A percentile compares a stretch with the other conserved stretches of the same genome.
phyloP scores from a whole-genome alignment of 164 flowering plant species.

The Dillenia suffruticosa region DNA sequence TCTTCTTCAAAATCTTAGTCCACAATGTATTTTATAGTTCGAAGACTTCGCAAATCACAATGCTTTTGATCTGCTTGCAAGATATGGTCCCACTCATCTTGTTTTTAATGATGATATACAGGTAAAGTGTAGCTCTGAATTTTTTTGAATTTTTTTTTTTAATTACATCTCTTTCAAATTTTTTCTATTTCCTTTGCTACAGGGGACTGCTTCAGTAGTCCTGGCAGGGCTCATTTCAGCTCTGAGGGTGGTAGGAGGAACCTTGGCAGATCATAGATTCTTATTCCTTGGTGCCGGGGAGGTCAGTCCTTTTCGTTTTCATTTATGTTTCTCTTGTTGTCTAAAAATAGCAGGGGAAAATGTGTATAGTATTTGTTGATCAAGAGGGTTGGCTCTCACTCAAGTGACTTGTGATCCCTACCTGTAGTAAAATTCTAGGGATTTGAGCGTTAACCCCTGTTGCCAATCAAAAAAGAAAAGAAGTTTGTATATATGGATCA shows the following conservation, averaged over 20 bases:
- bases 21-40: constrained; percentile 27
- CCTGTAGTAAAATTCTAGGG: too few species aligned
- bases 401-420: too few species aligned
- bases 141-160: not conserved
- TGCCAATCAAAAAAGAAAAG: too few species aligned
- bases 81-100: constrained; percentile 65
- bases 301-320: constrained; percentile 27
- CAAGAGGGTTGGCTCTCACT: too few species aligned
- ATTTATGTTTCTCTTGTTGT: not conserved
- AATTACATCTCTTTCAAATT: not conserved
- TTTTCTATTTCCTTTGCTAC: constrained; percentile 12
- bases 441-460: too few species aligned
- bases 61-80: constrained; percentile 73
- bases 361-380: too few species aligned
- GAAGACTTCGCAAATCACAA: constrained; percentile 96
- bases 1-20: too few species aligned
- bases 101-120: constrained; percentile 96
- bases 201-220: constrained; percentile 95
- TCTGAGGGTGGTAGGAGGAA: constrained; percentile 54
- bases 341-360: not conserved
- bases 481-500: too few species aligned
- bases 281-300: constrained; percentile 96
- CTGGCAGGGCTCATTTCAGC: constrained; percentile 85
- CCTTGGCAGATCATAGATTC: constrained; percentile 75
- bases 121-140: constrained; percentile 29